These are phyloP conservation scores for Rhododendron ovatum DNA, from an alignment of 148 eudicot genomes.

Conservation along the genomic window DNA sequence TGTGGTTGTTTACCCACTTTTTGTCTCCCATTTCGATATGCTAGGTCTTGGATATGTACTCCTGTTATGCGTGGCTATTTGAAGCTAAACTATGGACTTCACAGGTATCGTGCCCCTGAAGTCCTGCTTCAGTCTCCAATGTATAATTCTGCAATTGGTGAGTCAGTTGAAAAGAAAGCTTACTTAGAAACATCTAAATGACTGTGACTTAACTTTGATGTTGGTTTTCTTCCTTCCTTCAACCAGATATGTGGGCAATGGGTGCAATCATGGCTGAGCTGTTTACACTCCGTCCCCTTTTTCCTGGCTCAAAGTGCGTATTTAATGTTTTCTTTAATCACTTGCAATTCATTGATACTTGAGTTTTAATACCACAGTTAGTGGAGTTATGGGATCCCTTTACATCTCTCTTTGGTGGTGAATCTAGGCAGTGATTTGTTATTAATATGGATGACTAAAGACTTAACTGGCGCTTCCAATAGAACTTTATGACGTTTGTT, in stretches of 20 bases:
- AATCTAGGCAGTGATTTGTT: not conserved
- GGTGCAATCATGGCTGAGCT: constrained; percentile 96
- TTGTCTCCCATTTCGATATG: not conserved
- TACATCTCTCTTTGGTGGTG: not conserved
- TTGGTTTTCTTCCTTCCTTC: not conserved
- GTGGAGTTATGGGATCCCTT: not conserved
- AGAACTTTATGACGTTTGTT: not conserved
- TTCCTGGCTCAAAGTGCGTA: constrained; percentile 83
- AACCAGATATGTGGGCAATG: constrained; percentile 99
- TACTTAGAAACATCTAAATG: not conserved
- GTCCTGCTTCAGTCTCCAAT: constrained; percentile 79
- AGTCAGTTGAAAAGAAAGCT: constrained; percentile 14
- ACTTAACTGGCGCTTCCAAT: not conserved
- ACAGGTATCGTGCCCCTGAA: constrained; percentile 99
- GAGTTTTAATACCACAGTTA: not conserved
- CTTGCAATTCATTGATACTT: not conserved
- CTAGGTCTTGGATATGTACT: not conserved
- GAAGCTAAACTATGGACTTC: constrained; percentile 9
- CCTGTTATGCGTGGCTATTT: not conserved
- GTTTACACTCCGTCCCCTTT: constrained; percentile 76
- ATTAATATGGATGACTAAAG: not conserved
- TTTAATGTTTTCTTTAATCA: constrained; percentile 1
- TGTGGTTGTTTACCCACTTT: not conserved
- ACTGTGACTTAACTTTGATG: not conserved
- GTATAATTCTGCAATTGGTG: constrained; percentile 91